These are phyloP conservation scores for Cladosporium sp. DNA, from an alignment of 2,329 filamentous ascomycete species.

Conservation along the genomic window DNA sequence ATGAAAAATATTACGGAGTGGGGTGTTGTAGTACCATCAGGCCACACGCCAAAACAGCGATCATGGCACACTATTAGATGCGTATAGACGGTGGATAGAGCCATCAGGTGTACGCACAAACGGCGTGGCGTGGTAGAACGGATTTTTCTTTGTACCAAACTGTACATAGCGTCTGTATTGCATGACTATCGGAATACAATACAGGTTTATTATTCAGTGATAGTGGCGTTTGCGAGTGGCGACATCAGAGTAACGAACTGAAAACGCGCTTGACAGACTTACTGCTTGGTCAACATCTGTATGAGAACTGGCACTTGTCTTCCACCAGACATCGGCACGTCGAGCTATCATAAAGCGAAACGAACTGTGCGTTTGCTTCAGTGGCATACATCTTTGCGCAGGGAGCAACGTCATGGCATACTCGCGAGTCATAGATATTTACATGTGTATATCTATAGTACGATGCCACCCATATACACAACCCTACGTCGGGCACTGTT, in stretches of 20 bases:
- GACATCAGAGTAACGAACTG: background rate
- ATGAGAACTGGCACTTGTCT: background rate
- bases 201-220: background rate
- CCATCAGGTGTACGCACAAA: slow-evolving; percentile 12
- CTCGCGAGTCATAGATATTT: background rate
- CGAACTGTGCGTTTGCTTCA: background rate
- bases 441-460: background rate
- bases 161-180: slow-evolving; percentile 20
- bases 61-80: slow-evolving; percentile 9
- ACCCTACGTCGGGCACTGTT: background rate
- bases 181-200: slow-evolving; percentile 17
- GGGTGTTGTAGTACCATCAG: slow-evolving; percentile 5
- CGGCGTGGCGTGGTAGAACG: slow-evolving; percentile 7
- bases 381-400: background rate
- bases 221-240: background rate
- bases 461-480: background rate
- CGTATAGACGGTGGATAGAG: slow-evolving; percentile 16
- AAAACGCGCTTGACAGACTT: background rate
- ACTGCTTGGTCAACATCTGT: background rate
- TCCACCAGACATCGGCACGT: background rate
- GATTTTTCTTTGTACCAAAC: slow-evolving; percentile 19
- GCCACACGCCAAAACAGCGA: slow-evolving; percentile 5
- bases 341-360: background rate
- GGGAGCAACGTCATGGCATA: background rate
- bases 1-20: slow-evolving; percentile 3